phyloP scores from a whole-genome alignment of 805 yeast species.

The Maudiozyma saulgeensis region DNA sequence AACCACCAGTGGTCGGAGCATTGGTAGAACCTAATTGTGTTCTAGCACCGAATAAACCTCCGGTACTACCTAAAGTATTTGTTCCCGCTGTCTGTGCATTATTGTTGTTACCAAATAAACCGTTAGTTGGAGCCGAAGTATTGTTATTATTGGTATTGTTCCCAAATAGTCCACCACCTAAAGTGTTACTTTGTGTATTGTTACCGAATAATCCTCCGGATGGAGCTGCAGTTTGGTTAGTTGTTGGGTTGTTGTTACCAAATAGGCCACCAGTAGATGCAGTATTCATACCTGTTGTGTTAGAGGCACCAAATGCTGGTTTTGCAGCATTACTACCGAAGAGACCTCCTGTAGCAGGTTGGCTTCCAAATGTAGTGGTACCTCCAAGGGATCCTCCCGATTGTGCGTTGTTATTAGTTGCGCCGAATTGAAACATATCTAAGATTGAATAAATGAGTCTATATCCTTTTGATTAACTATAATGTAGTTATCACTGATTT shows the following conservation, averaged over 20 bases:
- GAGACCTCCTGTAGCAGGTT: conserved; percentile 5
- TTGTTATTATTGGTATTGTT: not conserved
- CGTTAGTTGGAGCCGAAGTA: not conserved
- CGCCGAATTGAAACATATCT: conserved; percentile 16
- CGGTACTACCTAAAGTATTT: not conserved
- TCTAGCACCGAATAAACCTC: not conserved
- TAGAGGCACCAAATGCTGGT: not conserved
- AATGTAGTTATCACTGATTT: not conserved
- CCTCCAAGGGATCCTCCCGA: conserved; percentile 5
- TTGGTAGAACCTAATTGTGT: not conserved
- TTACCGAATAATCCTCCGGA: conserved; percentile 4
- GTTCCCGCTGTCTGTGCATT: conserved; percentile 3
- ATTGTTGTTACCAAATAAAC: conserved; percentile 11
- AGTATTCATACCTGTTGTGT: not conserved
- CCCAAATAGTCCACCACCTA: conserved; percentile 20
- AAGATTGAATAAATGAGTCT: too few species aligned
- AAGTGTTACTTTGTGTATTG: not conserved
- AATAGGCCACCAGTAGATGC: conserved; percentile 3
- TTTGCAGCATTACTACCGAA: not conserved
- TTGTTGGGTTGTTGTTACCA: not conserved
- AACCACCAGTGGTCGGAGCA: conserved; percentile 13
- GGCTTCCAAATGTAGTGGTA: conserved; percentile 11
- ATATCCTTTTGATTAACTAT: not conserved
- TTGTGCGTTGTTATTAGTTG: conserved; percentile 5
- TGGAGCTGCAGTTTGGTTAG: not conserved